Evolutionary conservation across 306 rosid genomes (phyloP).

Genomic region (Quercus mongolica): DNA sequence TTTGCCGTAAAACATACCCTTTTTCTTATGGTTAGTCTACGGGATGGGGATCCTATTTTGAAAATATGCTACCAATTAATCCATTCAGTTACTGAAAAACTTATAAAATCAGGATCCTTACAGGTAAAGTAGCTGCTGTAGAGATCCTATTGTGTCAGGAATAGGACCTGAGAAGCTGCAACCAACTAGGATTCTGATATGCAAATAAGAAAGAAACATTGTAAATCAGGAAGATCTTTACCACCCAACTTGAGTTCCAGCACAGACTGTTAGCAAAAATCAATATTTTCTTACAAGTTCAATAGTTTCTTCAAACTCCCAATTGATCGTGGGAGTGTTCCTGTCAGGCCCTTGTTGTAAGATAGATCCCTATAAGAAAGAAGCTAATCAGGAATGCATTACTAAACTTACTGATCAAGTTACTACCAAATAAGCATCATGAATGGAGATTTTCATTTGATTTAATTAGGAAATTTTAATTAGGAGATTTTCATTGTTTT

Average conservation of each 20-base stretch:
- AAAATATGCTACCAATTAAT: no score
- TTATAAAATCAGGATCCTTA: conserved; percentile 28
- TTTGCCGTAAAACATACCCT: no score
- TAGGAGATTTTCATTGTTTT: neutral
- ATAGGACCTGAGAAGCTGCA: conserved; percentile 66
- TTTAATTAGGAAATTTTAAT: neutral
- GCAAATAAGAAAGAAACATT: conserved; percentile 7
- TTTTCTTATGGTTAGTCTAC: no score
- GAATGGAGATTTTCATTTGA: neutral
- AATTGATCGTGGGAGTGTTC: conserved; percentile 44
- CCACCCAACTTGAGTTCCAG: no score
- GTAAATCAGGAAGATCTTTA: neutral
- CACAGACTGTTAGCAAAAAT: neutral
- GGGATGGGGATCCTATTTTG: no score
- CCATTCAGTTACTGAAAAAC: no score
- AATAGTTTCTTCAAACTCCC: conserved; percentile 50
- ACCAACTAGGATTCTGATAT: conserved; percentile 48
- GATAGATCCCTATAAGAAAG: conserved; percentile 58
- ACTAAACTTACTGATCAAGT: neutral
- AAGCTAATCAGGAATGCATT: conserved; percentile 10
- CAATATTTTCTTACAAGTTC: conserved; percentile 40
- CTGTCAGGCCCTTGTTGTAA: conserved; percentile 42
- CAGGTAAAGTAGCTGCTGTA: conserved; percentile 46
- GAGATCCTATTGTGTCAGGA: conserved; percentile 59
- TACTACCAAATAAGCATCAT: neutral